A percentile compares a stretch with the other conserved stretches of the same genome.
These are phyloP conservation scores for Medicago truncatula DNA, from an alignment of 306 rosid genomes.

Conservation along the genomic window MtrunA17r5.0-ANR NC_053047.1:834001-834500, in stretches of 20 bases:
- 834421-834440: constrained; percentile 32
- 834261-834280: constrained; percentile 73
- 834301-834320: constrained; percentile 24
- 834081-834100: constrained; percentile 87
- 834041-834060: constrained; percentile 99
- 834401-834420: constrained; percentile 8
- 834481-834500: constrained; percentile 98
- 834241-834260: constrained; percentile 86
- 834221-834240: constrained; percentile 89
- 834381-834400: background rate
- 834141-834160: constrained; percentile 89
- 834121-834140: constrained; percentile 97
- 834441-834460: constrained; percentile 96
- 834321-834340: background rate
- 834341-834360: constrained; percentile 11
- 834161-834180: constrained; percentile 99
- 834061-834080: constrained; percentile 85
- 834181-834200: constrained; percentile 94
- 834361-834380: background rate
- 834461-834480: constrained; percentile 97
- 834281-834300: constrained; percentile 54
- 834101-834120: constrained; percentile 99
- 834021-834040: constrained; percentile 98
- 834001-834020: constrained; percentile 95
- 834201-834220: constrained; percentile 93